Evolutionary conservation across 768 basidiomycete species (phyloP), one percentile per base, ranked within the genome.

Genomic region (Tricholoma matsutake): DNA sequence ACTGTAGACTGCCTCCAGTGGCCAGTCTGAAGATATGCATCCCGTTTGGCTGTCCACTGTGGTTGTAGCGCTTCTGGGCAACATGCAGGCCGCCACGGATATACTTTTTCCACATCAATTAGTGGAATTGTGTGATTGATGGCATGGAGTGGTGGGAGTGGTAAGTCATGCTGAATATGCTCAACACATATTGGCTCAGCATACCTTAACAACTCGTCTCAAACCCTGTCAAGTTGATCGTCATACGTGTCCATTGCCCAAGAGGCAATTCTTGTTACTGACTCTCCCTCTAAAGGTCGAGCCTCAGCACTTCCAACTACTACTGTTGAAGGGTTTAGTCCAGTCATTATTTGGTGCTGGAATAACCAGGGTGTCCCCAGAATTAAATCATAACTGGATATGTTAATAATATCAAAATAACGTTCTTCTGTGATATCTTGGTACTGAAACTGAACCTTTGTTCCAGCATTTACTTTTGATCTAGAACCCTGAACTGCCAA

Each of bases 71-170:
- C 68, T 51, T 81, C 79, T 1, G 78, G 75, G 49, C 81, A 83
- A 4, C 65, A 49, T 0, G 78, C 70, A 0, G 70, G 65, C 1
- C 71, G 62, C 77, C 77, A 81, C 0, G 66, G 65, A 54, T 78
- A 78, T 0, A 57, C 39, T 11, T 20, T 28, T 0, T 13, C 14
- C 22, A 35, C n/a, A 14, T 58, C 45, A 25, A 80, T 79, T 3
- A 82, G 60, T 0, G 74, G 76, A 2, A 83, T 81, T 0, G 54
- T 43, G 57, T 82, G 79, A 60, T 82, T 81, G 2, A 81, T 75
- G 0, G 59, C 74, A 1, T 75, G 49, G 1, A 78, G 56, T 0
- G 77, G 78, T 0, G 81, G 81, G 6, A 79, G n/a, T 18, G 32
- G 32, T 29, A 56, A 0, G 64, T 67, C 0, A 74, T 77, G 10